Base-by-base conservation (phyloP, 2,329 filamentous ascomycete genomes). In the Niveomyces coronatus region DNA sequence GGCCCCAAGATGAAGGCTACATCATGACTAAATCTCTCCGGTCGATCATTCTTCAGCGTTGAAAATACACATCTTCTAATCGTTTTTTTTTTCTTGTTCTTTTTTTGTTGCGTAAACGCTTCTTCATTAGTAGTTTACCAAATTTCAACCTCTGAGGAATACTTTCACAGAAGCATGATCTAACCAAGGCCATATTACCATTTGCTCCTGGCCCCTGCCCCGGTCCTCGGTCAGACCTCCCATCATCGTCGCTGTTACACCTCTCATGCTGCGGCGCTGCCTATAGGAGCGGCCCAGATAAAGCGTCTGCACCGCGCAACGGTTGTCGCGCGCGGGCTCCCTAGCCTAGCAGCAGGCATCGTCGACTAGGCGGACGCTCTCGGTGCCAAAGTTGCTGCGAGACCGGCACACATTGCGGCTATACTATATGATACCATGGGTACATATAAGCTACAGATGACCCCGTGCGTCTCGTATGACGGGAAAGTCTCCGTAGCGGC, bases 361-460 rank as follows among this genome's bases (percentile, higher is more conserved):
- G 30, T 14, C 17, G 19, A 39, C 29, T 17, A 39, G 17, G 20
- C 9, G 16, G 8, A 33, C 18, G 22, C 14, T 39, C 17, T 39
- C 36, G 15, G 26, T 29, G 30, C 36, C 36, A 7, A 13, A 27
- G 30, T 30, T 30, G 23, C 28, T 20, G 30, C 36, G 36, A 13
- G 36, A 39, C 16, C 20, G 36, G 23, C 36, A 39, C 13, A 30
- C 33, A 29, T 39, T 39, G 23, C 36, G 30, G 30, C 36, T 39
- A 30, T 39, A 39, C 36, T 39, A 29, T 29, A 39, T 28, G 30
- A 39, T 39, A 30, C 36, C 36, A 5, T 11, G 19, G 30, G 36
- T 30, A 24, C 36, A 39, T 10, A 18, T 30, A 5, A 39, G 36
- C 36, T 39, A 30, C 30, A 30, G 36, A 22, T 33, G 22, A 17